Conservation (phyloP, 768 basidiomycete genomes). For the Boletellus ananiceps region DNA sequence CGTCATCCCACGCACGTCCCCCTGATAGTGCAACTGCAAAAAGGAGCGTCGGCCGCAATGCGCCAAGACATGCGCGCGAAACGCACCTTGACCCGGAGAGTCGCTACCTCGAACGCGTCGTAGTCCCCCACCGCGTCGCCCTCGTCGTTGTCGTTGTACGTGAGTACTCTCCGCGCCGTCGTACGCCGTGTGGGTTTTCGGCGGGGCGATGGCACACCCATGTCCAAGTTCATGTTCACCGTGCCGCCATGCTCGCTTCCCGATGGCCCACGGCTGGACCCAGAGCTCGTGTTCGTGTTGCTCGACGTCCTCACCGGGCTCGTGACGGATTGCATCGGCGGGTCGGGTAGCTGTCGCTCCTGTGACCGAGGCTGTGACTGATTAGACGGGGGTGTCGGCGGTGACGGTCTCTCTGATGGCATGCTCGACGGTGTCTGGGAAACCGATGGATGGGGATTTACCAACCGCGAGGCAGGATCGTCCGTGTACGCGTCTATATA, state of each 20-base stretch:
- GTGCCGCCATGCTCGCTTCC: conserved; percentile 27
- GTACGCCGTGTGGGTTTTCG: conserved; percentile 48
- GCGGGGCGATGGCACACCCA: conserved; percentile 15
- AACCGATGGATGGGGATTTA: no score
- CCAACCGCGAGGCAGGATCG: conserved; percentile 22
- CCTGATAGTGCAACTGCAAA: conserved; percentile 70
- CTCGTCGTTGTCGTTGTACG: conserved; percentile 67
- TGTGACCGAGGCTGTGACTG: not conserved
- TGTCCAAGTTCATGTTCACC: no score
- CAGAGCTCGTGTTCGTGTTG: no score
- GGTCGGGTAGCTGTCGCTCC: not conserved
- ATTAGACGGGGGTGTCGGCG: no score
- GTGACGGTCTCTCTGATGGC: not conserved
- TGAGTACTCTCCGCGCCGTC: conserved; percentile 35
- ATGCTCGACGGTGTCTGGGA: conserved; percentile 8
- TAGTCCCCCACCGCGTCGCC: conserved; percentile 62
- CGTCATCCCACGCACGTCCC: conserved; percentile 84
- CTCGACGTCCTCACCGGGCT: not conserved
- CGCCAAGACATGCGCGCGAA: no score
- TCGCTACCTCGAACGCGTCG: conserved; percentile 67
- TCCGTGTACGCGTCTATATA: conserved; percentile 61
- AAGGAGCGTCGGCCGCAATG: no score
- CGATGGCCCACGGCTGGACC: conserved; percentile 8
- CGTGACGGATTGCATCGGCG: no score
- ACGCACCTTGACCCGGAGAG: conserved; percentile 86